Evolutionary conservation across 306 rosid genomes (phyloP).

Genomic region (Abrus pulchellus): DNA sequence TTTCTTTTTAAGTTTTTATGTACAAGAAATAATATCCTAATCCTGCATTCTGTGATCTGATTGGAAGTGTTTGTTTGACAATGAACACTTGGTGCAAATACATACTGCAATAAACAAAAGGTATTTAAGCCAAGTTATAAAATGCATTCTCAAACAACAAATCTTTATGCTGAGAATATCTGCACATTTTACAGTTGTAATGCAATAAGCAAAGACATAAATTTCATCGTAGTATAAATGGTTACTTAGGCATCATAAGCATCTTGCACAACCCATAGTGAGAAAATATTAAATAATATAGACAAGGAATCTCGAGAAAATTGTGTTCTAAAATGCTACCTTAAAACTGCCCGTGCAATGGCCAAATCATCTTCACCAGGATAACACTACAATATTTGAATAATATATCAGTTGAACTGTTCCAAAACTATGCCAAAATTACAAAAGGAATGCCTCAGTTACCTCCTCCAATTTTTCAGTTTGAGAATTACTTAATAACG

Average conservation of each 20-base stretch:
- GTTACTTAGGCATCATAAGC: constrained; percentile 19
- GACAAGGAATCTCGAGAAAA: constrained; percentile 14
- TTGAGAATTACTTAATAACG: constrained; percentile 29
- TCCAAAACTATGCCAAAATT: constrained; percentile 28
- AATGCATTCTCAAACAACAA: constrained; percentile 15
- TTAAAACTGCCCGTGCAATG: constrained; percentile 83
- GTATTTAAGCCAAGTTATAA: constrained; percentile 6
- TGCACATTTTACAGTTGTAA: background rate
- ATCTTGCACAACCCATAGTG: background rate
- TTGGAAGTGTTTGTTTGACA: constrained; percentile 7
- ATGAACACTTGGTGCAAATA: constrained; percentile 1
- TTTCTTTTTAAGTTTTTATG: background rate
- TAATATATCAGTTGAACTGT: constrained; percentile 47
- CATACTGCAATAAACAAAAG: constrained; percentile 15
- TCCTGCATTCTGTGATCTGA: constrained; percentile 12
- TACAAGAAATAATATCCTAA: constrained; percentile 19
- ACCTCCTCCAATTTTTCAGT: constrained; percentile 21
- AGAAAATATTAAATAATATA: background rate
- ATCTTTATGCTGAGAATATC: constrained; percentile 6
- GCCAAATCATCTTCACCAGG: constrained; percentile 98
- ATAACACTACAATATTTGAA: constrained; percentile 78
- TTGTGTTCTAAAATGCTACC: constrained; percentile 55
- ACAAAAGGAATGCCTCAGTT: constrained; percentile 31
- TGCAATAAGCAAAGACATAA: constrained; percentile 17
- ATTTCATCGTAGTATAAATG: background rate